A percentile compares a stretch with the other conserved stretches of the same genome.
These are phyloP conservation scores for Lipomyces orientalis DNA, from an alignment of 805 yeast species.

Conservation along the genomic window DNA sequence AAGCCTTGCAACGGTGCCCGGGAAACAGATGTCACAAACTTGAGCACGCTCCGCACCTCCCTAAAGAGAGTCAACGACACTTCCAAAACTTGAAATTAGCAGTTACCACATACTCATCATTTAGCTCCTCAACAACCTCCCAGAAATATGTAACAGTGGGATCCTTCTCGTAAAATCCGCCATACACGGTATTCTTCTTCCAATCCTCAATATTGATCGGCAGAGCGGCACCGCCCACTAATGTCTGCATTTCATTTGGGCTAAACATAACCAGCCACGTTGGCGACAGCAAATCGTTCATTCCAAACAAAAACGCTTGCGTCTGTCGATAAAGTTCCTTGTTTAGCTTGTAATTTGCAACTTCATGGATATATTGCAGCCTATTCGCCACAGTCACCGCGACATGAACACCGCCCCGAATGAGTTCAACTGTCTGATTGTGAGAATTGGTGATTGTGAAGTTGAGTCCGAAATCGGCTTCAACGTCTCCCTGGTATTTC, in stretches of 20 bases:
- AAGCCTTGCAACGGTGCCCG: conserved; percentile 92
- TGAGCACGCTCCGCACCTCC: conserved; percentile 69
- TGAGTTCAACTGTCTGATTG: conserved; percentile 57
- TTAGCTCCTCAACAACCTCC: conserved; percentile 74
- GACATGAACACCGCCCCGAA: conserved; percentile 61
- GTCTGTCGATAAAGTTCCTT: conserved; percentile 64
- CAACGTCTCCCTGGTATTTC: conserved; percentile 61
- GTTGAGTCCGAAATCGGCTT: conserved; percentile 59
- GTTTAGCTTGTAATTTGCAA: conserved; percentile 82
- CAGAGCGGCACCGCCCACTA: conserved; percentile 79
- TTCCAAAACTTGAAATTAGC: background rate
- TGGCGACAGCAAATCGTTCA: conserved; percentile 68
- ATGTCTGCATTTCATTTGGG: conserved; percentile 77
- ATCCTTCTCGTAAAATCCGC: conserved; percentile 61
- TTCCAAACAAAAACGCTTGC: conserved; percentile 68
- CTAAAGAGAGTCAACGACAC: conserved; percentile 3
- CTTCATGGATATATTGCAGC: conserved; percentile 72
- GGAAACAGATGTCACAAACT: conserved; percentile 91
- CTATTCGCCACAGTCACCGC: conserved; percentile 67
- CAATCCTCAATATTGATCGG: conserved; percentile 77
- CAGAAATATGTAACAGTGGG: conserved; percentile 71
- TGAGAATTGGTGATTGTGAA: conserved; percentile 56
- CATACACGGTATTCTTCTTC: conserved; percentile 63
- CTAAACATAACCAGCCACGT: conserved; percentile 86
- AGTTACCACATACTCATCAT: conserved; percentile 46